Evolutionary conservation across 805 yeast genomes (phyloP).

Genomic region (Kuraishia floccosa): DNA sequence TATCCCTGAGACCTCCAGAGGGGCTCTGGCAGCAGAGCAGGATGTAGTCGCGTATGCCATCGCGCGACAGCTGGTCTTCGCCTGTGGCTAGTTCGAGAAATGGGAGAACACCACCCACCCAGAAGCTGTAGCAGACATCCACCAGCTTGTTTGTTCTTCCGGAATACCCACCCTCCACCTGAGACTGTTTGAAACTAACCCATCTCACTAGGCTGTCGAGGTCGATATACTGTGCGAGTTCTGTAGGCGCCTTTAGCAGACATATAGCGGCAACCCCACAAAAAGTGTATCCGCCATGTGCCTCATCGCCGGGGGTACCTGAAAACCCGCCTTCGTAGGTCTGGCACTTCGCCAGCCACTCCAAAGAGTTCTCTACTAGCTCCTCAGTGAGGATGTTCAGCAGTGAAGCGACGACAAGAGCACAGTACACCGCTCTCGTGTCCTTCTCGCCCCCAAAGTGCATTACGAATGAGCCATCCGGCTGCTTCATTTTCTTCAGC

Average conservation of each 20-base stretch:
- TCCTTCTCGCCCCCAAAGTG: constrained; percentile 76
- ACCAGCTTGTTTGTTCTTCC: constrained; percentile 92
- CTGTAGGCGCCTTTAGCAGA: constrained; percentile 28
- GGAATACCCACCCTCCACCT: constrained; percentile 73
- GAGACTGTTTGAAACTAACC: constrained; percentile 59
- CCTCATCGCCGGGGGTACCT: constrained; percentile 75
- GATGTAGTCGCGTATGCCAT: constrained; percentile 52
- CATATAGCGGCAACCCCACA: constrained; percentile 70
- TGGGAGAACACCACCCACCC: constrained; percentile 80
- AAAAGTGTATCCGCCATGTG: constrained; percentile 95
- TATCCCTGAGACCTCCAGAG: constrained; percentile 75
- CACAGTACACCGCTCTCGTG: constrained; percentile 80
- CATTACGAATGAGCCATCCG: constrained; percentile 72
- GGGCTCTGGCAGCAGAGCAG: constrained; percentile 65
- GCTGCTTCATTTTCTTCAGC: constrained; percentile 51
- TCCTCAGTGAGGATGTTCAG: constrained; percentile 54
- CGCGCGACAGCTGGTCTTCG: constrained; percentile 31
- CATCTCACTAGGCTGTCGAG: constrained; percentile 46
- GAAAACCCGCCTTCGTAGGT: constrained; percentile 95
- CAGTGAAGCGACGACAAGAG: constrained; percentile 58
- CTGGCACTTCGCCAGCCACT: constrained; percentile 65
- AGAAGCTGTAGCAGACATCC: constrained; percentile 91
- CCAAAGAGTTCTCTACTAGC: constrained; percentile 35
- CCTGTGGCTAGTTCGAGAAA: constrained; percentile 42
- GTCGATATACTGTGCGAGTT: constrained; percentile 25